A percentile compares a stretch with the other conserved stretches of the same genome.
phyloP scores from a whole-genome alignment of 306 rosid species.

The Dalbergia oliveri region DNA sequence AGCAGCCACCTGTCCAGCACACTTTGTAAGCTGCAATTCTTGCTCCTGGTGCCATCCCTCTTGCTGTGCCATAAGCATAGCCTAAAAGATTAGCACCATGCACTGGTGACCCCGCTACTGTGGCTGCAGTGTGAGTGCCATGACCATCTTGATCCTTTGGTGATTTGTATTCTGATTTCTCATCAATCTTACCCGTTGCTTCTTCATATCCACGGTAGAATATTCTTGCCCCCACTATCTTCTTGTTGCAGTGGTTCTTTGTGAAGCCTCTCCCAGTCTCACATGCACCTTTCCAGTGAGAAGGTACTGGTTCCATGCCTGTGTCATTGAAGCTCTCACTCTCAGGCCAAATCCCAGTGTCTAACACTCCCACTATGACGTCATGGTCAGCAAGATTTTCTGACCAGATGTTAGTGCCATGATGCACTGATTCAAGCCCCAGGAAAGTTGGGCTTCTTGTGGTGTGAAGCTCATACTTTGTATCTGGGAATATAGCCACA shows the following conservation, averaged over 20 bases:
- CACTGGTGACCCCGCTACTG: conserved; percentile 86
- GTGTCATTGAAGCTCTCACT: conserved; percentile 89
- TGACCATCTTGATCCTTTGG: conserved; percentile 98
- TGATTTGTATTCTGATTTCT: conserved; percentile 70
- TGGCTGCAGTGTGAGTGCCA: conserved; percentile 97
- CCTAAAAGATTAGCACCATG: conserved; percentile 80
- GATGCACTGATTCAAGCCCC: conserved; percentile 73
- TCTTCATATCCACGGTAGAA: conserved; percentile 89
- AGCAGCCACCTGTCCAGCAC: conserved; percentile 95
- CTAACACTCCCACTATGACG: conserved; percentile 86
- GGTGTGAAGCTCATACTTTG: conserved; percentile 80
- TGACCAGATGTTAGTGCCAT: conserved; percentile 57
- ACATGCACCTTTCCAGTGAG: conserved; percentile 84
- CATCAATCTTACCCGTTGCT: conserved; percentile 80
- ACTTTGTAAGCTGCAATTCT: conserved; percentile 91
- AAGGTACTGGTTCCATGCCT: conserved; percentile 73
- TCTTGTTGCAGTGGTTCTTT: conserved; percentile 71
- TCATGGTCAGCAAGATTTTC: conserved; percentile 66
- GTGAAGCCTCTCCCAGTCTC: conserved; percentile 82
- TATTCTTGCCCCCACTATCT: conserved; percentile 84
- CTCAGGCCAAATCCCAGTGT: conserved; percentile 99
- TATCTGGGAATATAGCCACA: conserved; percentile 80
- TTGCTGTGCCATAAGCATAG: conserved; percentile 87
- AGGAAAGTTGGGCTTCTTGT: conserved; percentile 89
- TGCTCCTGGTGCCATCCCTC: conserved; percentile 96